A percentile compares a stretch with the other conserved stretches of the same genome.
These are phyloP conservation scores for Talaromyces sp. DNA, from an alignment of 2,329 filamentous ascomycete genomes.

Conservation along the genomic window DNA sequence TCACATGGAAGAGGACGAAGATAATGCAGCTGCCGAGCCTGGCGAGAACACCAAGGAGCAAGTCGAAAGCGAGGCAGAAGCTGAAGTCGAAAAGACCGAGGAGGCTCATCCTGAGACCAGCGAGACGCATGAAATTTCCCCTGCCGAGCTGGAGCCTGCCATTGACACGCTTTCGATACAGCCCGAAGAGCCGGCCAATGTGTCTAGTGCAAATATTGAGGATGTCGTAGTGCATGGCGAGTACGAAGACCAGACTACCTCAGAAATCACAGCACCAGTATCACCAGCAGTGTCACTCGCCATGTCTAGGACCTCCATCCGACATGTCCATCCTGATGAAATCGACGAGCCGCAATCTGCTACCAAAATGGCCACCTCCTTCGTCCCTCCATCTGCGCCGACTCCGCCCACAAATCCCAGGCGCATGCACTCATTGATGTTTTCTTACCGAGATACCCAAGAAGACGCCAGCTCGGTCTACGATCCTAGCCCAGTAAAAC, in stretches of 20 bases:
- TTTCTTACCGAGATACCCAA: conserved; percentile 15
- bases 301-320: background rate
- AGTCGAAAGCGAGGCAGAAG: background rate
- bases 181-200: background rate
- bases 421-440: conserved; percentile 6
- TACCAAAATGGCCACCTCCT: background rate
- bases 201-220: background rate
- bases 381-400: conserved; percentile 15
- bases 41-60: background rate
- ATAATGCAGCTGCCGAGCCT: background rate
- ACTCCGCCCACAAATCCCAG: conserved; percentile 15
- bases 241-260: background rate
- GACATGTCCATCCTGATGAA: background rate
- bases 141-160: background rate
- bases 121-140: background rate
- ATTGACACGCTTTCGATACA: background rate
- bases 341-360: background rate
- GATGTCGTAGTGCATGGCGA: background rate
- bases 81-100: background rate
- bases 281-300: background rate
- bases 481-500: conserved; percentile 16
- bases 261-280: background rate
- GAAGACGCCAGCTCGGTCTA: conserved; percentile 26
- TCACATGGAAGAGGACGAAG: conserved; percentile 3
- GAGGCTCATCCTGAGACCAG: background rate